Base-by-base conservation (phyloP, 139 green algal genomes). In the Chlamydomonas asymmetrica region DNA sequence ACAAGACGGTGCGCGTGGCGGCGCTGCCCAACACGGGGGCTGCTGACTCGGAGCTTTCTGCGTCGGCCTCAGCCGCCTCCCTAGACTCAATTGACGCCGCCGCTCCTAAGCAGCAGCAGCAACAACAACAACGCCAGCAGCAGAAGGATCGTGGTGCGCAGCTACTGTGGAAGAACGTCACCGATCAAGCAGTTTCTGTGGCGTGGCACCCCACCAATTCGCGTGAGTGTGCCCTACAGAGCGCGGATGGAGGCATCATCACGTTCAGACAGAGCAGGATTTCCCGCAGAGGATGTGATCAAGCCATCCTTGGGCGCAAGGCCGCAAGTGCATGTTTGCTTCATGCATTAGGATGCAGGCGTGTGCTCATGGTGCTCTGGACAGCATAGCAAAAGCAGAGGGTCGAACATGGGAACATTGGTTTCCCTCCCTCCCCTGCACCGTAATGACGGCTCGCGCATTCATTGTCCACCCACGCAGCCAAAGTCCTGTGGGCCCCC, bases 171-270 rank as follows among this genome's bases (percentile, higher is more conserved):
- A 54, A 62, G 39, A 63, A 80, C 48, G 34, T 89, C 4, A 31
- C 71, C 4, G 84, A 89, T 35, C 64, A 81, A 40, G 80, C 83
- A 31, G 56, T 76, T 20, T 59, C 60, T 1, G 40, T 87, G 49
- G 84, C 80, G 5, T 84, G 78, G 71, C 84, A 89, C 54, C 84
- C 84, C 13, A 69, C 27, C 13, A 66, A 78, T n/a, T n/a, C 67
- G 23, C 67, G 79, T 85, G 29, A 79, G 73, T 78, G 56, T 3
- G 13, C 32, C 31, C 9, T 16, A 20, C 27, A 5, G 54, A 7
- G 56, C 56, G 25, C 16, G 22, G n/a, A n/a, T n/a, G n/a, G n/a
- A n/a, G n/a, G n/a, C n/a, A n/a, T n/a, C n/a, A n/a, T n/a, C n/a
- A n/a, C n/a, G n/a, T n/a, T n/a, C n/a, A n/a, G n/a, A n/a, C n/a